Conservation (phyloP, 441 rosid genomes). For the Jatropha podagrica region DNA sequence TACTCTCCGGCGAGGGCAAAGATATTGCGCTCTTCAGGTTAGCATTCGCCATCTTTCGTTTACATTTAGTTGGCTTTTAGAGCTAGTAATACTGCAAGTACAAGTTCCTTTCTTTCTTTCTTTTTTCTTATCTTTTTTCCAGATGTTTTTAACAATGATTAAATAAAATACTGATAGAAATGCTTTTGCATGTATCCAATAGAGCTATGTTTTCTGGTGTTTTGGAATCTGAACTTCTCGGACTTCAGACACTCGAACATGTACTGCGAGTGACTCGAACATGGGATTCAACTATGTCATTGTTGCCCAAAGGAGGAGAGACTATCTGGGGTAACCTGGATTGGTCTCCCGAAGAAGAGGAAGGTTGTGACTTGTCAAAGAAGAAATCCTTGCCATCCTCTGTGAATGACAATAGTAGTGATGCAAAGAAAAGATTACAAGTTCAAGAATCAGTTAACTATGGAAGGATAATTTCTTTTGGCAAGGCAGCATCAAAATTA, state of each 20-base stretch:
- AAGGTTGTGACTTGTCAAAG: constrained; percentile 37
- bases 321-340: constrained; percentile 64
- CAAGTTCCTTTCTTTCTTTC: neutral
- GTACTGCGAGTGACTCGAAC: constrained; percentile 55
- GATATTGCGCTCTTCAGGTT: constrained; percentile 56
- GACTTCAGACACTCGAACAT: constrained; percentile 56
- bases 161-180: neutral
- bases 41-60: constrained; percentile 12
- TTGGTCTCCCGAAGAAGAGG: constrained; percentile 52
- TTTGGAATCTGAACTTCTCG: constrained; percentile 48
- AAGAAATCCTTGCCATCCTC: constrained; percentile 25
- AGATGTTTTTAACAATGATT: neutral
- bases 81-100: neutral
- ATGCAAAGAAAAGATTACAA: constrained; percentile 25
- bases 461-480: constrained; percentile 64
- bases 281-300: constrained; percentile 66
- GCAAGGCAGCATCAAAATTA: constrained; percentile 42
- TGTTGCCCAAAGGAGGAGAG: constrained; percentile 79
- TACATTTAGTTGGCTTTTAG: neutral
- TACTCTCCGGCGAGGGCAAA: constrained; percentile 57
- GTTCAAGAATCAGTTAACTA: constrained; percentile 37
- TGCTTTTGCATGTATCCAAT: constrained; percentile 11
- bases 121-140: neutral
- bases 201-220: constrained; percentile 53
- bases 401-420: constrained; percentile 21